phyloP scores from a whole-genome alignment of 2,329 filamentous ascomycete species.

The Tothia fuscella region DNA sequence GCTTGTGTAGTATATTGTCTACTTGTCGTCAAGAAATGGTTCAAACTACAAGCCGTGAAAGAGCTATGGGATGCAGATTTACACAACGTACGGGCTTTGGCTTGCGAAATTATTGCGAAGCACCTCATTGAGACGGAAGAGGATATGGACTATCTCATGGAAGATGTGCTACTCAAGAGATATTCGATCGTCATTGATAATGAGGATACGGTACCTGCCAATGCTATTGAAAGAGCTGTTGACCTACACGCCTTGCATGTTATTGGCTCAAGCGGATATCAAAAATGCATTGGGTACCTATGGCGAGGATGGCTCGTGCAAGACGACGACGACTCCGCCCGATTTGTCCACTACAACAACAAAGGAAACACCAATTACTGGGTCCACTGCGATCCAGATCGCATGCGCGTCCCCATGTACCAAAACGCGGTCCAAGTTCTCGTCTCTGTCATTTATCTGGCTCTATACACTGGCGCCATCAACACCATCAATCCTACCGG shows the following conservation, averaged over 20 bases:
- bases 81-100: slow-evolving; percentile 63
- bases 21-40: slow-evolving; percentile 63
- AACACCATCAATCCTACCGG: slow-evolving; percentile 84
- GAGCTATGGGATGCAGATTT: slow-evolving; percentile 92
- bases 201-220: slow-evolving; percentile 60
- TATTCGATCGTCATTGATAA: slow-evolving; percentile 71
- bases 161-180: slow-evolving; percentile 71
- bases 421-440: slow-evolving; percentile 84
- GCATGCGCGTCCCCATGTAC: slow-evolving; percentile 84
- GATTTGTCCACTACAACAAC: slow-evolving; percentile 76
- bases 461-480: slow-evolving; percentile 77
- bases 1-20: slow-evolving; percentile 78
- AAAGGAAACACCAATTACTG: slow-evolving; percentile 69
- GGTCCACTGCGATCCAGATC: slow-evolving; percentile 80
- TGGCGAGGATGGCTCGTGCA: slow-evolving; percentile 98
- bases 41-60: slow-evolving; percentile 61
- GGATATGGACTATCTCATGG: slow-evolving; percentile 64
- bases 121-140: slow-evolving; percentile 73
- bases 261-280: slow-evolving; percentile 87
- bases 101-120: slow-evolving; percentile 90
- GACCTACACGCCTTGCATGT: slow-evolving; percentile 81
- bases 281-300: slow-evolving; percentile 85
- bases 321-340: slow-evolving; percentile 79
- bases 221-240: slow-evolving; percentile 86
- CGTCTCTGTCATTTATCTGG: slow-evolving; percentile 72